phyloP scores from a whole-genome alignment of 768 basidiomycete species.

The Porpolomopsis calyptriformis region DNA sequence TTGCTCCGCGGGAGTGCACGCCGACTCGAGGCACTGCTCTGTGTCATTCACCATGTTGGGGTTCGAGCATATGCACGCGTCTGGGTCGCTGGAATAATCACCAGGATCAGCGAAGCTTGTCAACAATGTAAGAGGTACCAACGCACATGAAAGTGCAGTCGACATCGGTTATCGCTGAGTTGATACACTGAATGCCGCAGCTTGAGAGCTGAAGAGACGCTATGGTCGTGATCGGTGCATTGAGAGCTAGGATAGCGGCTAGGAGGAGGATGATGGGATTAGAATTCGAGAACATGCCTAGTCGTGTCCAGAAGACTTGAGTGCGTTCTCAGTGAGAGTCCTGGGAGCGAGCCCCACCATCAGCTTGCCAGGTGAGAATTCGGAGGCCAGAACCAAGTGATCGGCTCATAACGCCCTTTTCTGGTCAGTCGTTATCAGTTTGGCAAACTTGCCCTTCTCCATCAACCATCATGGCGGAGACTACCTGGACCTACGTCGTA shows the following conservation, averaged over 20 bases:
- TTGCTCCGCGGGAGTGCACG: background rate
- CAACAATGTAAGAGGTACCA: background rate
- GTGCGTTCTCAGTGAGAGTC: no score
- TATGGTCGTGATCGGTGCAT: background rate
- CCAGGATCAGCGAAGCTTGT: background rate
- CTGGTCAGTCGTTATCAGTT: no score
- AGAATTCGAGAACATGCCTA: background rate
- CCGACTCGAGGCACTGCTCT: slow-evolving; percentile 1
- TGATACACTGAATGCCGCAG: background rate
- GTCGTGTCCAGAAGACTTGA: no score
- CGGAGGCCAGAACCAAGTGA: no score
- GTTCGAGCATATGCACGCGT: background rate
- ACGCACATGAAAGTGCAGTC: background rate
- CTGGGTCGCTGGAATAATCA: background rate
- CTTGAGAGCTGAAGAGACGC: background rate
- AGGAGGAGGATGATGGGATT: no score
- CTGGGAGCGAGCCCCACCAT: no score
- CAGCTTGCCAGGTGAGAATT: no score
- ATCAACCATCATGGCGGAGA: background rate
- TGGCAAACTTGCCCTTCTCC: no score
- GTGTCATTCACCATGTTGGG: background rate
- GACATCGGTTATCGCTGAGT: background rate
- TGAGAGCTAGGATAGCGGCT: background rate
- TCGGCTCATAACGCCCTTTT: no score
- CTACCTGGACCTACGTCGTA: background rate